Percentiles rank a stretch among this genome's conserved stretches.
Conservation (phyloP, 1,284 basidiomycete genomes). For the Leccinum subrobustum region DNA sequence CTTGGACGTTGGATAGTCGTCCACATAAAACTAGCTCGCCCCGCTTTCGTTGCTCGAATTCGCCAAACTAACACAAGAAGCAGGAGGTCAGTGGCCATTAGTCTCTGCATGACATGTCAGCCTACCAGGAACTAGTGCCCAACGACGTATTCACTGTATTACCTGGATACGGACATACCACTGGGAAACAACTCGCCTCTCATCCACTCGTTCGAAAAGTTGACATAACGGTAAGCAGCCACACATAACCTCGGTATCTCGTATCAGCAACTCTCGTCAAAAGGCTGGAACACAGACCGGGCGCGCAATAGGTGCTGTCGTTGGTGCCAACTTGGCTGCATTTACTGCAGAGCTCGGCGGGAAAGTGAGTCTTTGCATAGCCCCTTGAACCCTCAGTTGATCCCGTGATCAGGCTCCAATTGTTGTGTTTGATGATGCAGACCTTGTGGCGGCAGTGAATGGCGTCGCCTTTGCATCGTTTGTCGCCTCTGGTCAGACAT, state of each 20-base stretch:
- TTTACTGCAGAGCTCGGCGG: slow-evolving; percentile 83
- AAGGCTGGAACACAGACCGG: slow-evolving; percentile 80
- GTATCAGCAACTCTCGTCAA: slow-evolving; percentile 4
- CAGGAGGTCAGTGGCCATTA: slow-evolving; percentile 52
- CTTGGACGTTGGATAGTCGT: neutral
- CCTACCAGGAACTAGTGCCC: slow-evolving; percentile 51
- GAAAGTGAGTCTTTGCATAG: slow-evolving; percentile 46
- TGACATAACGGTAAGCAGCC: slow-evolving; percentile 67
- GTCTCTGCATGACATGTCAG: neutral
- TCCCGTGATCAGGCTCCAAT: slow-evolving; percentile 61
- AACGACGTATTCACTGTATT: slow-evolving; percentile 71
- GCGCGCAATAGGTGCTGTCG: slow-evolving; percentile 64
- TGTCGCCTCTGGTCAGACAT: slow-evolving; percentile 83
- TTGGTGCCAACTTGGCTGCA: slow-evolving; percentile 67
- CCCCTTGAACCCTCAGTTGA: neutral
- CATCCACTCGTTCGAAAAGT: slow-evolving; percentile 73
- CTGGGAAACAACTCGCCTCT: slow-evolving; percentile 63
- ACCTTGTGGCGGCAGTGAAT: slow-evolving; percentile 67
- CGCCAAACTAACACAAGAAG: slow-evolving; percentile 58
- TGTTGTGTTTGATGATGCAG: slow-evolving; percentile 74
- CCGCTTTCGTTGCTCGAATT: slow-evolving; percentile 79
- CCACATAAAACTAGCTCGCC: slow-evolving; percentile 49
- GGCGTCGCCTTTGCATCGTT: slow-evolving; percentile 82
- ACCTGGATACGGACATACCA: slow-evolving; percentile 63
- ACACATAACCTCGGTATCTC: neutral